Conservation (phyloP, 352 stramenopile species). For the Pythium monospermum region DNA sequence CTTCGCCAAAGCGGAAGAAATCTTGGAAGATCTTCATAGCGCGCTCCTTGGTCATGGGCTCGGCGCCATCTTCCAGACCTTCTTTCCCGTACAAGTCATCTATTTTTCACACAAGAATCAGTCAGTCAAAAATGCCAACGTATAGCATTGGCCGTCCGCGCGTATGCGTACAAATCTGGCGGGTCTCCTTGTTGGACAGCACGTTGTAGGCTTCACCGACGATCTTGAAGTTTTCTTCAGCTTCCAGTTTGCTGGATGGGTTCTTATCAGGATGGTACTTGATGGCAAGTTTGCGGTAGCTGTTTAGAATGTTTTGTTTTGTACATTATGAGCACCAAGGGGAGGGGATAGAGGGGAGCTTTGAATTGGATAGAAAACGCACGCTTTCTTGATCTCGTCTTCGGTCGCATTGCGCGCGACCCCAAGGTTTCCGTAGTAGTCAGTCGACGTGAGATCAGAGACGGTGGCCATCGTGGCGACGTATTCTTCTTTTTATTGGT, state of each 20-base stretch:
- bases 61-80: slow-evolving; percentile 77
- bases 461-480: slow-evolving; percentile 2
- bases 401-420: slow-evolving; percentile 57
- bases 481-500: background rate
- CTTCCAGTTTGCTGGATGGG: slow-evolving; percentile 68
- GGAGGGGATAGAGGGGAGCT: no score
- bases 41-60: slow-evolving; percentile 81
- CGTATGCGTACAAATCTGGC: slow-evolving; percentile 88
- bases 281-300: slow-evolving; percentile 89
- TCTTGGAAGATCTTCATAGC: slow-evolving; percentile 84
- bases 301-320: no score
- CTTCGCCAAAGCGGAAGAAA: slow-evolving; percentile 80
- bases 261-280: slow-evolving; percentile 95
- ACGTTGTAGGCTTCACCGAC: slow-evolving; percentile 93
- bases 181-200: slow-evolving; percentile 87
- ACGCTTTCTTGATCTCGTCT: slow-evolving; percentile 85
- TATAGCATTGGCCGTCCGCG: background rate
- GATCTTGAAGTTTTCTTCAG: slow-evolving; percentile 93
- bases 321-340: no score
- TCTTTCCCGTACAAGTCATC: slow-evolving; percentile 93
- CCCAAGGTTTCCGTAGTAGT: slow-evolving; percentile 88
- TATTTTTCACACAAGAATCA: slow-evolving; percentile 20
- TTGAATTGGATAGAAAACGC: no score
- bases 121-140: slow-evolving; percentile 7
- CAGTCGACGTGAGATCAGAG: slow-evolving; percentile 53